These are phyloP conservation scores for Lolium rigidum DNA, from an alignment of 176 grass and related monocot species.

Conservation along the genomic window DNA sequence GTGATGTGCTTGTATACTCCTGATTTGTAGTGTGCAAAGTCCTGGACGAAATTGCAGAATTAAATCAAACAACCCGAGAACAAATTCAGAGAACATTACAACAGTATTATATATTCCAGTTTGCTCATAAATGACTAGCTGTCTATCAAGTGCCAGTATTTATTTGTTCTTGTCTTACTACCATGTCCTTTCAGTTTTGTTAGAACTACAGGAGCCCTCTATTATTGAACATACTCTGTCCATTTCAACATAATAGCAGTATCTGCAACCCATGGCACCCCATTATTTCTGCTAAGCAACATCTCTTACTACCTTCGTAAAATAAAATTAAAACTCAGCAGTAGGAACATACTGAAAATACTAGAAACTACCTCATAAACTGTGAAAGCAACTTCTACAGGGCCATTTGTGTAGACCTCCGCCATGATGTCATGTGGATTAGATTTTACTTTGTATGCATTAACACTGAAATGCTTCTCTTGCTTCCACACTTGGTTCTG, in stretches of 20 bases:
- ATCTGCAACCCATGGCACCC: neutral
- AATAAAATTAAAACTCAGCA: neutral
- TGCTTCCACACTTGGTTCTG: conserved; percentile 78
- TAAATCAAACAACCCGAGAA: conserved; percentile 37
- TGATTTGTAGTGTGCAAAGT: conserved; percentile 96
- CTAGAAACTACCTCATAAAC: conserved; percentile 78
- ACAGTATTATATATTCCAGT: neutral
- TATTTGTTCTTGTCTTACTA: neutral
- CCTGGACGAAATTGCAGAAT: conserved; percentile 30
- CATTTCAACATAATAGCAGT: neutral
- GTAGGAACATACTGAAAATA: neutral
- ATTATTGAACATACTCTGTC: neutral
- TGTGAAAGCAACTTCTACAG: conserved; percentile 85
- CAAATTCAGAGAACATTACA: neutral
- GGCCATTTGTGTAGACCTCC: conserved; percentile 87
- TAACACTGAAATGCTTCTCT: conserved; percentile 78
- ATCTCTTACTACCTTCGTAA: neutral
- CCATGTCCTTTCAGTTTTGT: neutral
- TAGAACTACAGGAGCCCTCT: neutral
- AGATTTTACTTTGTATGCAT: conserved; percentile 69
- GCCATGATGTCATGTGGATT: conserved; percentile 80
- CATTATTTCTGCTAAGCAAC: neutral
- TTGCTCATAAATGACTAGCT: neutral
- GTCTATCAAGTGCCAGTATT: neutral
- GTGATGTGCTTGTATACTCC: conserved; percentile 95